phyloP scores from a whole-genome alignment of 306 rosid genomes.

The Cucumis cinereus region DNA sequence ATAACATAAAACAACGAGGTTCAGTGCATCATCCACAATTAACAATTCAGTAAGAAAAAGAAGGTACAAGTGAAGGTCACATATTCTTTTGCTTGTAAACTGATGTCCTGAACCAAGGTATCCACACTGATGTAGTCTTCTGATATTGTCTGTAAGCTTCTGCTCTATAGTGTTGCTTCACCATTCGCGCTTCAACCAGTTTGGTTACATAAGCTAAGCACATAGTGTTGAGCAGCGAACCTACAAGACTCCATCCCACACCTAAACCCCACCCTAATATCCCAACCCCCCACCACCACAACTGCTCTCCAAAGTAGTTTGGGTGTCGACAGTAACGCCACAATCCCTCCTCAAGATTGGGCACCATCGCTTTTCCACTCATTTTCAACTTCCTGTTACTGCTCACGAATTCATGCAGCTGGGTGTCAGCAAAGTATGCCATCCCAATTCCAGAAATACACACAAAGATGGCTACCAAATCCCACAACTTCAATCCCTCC shows the following conservation, averaged over 20 bases:
- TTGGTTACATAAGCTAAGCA: slow-evolving; percentile 77
- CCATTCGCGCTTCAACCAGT: slow-evolving; percentile 77
- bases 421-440: slow-evolving; percentile 80
- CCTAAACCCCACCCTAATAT: slow-evolving; percentile 69
- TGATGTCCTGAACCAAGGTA: slow-evolving; percentile 71
- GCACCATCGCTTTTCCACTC: slow-evolving; percentile 35
- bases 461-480: slow-evolving; percentile 39
- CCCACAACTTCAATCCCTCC: slow-evolving; percentile 48
- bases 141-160: slow-evolving; percentile 69
- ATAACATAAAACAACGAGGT: too few species aligned
- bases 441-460: slow-evolving; percentile 47
- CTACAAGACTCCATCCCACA: slow-evolving; percentile 51
- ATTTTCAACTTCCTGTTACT: slow-evolving; percentile 43
- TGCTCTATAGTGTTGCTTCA: slow-evolving; percentile 53
- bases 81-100: slow-evolving; percentile 47
- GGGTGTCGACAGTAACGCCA: slow-evolving; percentile 83
- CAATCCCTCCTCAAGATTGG: slow-evolving; percentile 56
- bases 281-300: slow-evolving; percentile 96
- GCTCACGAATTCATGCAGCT: slow-evolving; percentile 51
- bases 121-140: slow-evolving; percentile 79
- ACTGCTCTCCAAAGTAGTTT: slow-evolving; percentile 77
- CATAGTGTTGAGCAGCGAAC: slow-evolving; percentile 50
- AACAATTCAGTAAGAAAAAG: too few species aligned
- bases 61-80: slow-evolving; percentile 9
- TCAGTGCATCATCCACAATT: too few species aligned